A percentile compares a stretch with the other conserved stretches of the same genome.
Evolutionary conservation across 1,284 basidiomycete species (phyloP).

Genomic region (Moesziomyces antarcticus): DNA sequence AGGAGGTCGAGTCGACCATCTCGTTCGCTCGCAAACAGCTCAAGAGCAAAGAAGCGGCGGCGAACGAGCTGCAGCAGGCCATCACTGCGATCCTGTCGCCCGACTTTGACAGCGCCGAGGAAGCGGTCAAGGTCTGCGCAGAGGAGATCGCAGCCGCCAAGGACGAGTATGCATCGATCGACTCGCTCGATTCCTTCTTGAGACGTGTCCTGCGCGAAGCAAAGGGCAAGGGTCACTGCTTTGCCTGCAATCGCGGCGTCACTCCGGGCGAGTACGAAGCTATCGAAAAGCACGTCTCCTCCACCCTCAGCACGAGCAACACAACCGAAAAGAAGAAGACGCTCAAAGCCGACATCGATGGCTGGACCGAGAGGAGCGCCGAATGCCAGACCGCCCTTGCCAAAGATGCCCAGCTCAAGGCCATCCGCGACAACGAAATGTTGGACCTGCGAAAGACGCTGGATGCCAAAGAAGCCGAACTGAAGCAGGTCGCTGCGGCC

Average conservation of each 20-base stretch:
- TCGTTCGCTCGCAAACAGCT: slow-evolving; percentile 70
- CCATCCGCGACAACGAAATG: slow-evolving; percentile 51
- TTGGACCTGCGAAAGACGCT: slow-evolving; percentile 75
- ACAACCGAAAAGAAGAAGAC: slow-evolving; percentile 72
- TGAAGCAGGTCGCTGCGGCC: slow-evolving; percentile 56
- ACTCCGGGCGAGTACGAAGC: slow-evolving; percentile 72
- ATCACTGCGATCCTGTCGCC: slow-evolving; percentile 71
- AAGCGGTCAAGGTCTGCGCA: slow-evolving; percentile 74
- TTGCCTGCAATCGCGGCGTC: slow-evolving; percentile 80
- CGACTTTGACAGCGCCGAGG: slow-evolving; percentile 70
- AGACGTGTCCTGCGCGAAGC: slow-evolving; percentile 75
- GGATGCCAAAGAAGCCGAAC: slow-evolving; percentile 71
- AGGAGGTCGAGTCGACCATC: slow-evolving; percentile 55
- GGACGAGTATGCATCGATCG: slow-evolving; percentile 64
- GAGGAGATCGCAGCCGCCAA: slow-evolving; percentile 70
- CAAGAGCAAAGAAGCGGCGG: slow-evolving; percentile 72
- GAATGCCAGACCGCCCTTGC: slow-evolving; percentile 76
- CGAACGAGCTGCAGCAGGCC: slow-evolving; percentile 69
- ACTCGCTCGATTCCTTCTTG: slow-evolving; percentile 72
- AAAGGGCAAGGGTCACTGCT: slow-evolving; percentile 77
- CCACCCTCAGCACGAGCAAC: slow-evolving; percentile 57
- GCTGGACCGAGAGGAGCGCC: slow-evolving; percentile 51
- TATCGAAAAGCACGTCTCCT: slow-evolving; percentile 65
- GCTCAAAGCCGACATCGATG: slow-evolving; percentile 76
- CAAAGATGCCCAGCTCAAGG: slow-evolving; percentile 51